Percentiles rank a stretch among this genome's conserved stretches.
phyloP scores from a whole-genome alignment of 306 rosid genomes.

The Pyrus betulifolia region DNA sequence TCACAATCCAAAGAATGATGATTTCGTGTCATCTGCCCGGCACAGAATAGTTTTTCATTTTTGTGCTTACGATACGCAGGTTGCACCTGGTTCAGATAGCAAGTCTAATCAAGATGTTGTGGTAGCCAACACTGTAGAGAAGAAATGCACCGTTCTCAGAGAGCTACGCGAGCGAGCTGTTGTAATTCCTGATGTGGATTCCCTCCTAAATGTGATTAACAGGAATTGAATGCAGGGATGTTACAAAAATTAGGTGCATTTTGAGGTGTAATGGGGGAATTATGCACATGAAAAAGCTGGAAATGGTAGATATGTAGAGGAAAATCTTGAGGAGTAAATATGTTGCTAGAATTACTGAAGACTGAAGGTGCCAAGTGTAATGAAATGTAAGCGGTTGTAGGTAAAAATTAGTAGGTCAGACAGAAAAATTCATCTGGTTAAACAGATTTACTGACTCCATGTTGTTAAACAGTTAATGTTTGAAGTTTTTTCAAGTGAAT shows the following conservation, averaged over 20 bases:
- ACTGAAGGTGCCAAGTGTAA: not conserved
- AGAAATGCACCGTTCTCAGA: slow-evolving; percentile 50
- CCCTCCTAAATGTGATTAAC: slow-evolving; percentile 25
- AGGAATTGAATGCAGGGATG: not conserved
- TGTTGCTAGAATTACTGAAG: slow-evolving; percentile 15
- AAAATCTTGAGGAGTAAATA: slow-evolving; percentile 17
- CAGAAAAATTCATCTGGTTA: not conserved
- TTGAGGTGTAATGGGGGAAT: not conserved
- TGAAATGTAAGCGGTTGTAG: not conserved
- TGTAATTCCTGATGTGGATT: slow-evolving; percentile 46
- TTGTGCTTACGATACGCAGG: slow-evolving; percentile 37
- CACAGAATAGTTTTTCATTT: not conserved
- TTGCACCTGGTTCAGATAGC: slow-evolving; percentile 63
- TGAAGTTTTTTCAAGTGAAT: too few relatives aligned
- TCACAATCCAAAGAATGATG: not conserved
- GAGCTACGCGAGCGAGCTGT: slow-evolving; percentile 35
- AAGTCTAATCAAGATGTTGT: slow-evolving; percentile 40
- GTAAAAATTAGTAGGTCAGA: not conserved
- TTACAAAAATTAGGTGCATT: not conserved
- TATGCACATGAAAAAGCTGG: not conserved
- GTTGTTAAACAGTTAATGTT: too few relatives aligned
- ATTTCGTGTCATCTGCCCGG: not conserved
- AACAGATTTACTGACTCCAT: too few relatives aligned
- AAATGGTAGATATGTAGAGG: slow-evolving; percentile 15
- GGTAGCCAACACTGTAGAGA: slow-evolving; percentile 45